Evolutionary conservation across 768 basidiomycete genomes (phyloP), one percentile per base, ranked within the genome.

Genomic region (Vararia minispora): DNA sequence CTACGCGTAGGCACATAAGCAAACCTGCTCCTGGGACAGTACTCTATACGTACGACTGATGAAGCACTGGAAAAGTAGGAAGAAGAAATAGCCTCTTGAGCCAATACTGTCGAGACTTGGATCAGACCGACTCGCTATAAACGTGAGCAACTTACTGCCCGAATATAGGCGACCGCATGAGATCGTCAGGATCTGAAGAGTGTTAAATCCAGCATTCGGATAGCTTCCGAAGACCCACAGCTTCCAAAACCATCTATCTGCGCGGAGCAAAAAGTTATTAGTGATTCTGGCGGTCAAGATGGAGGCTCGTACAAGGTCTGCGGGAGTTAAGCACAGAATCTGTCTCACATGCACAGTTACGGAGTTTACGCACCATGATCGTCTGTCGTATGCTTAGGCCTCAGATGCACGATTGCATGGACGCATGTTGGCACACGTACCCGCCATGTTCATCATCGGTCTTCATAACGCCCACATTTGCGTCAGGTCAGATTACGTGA

Each of bases 41-140:
- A 39, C 10, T 9, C 37, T 16, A 28, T 45, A 36, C 71, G 37
- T 49, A 84, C 85, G 73, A 45, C 82, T 79, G 49, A 84, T 75
- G 57, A 92, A 92, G 48, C 85, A 87, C 49, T 99, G 94, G 66
- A 99, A 98, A 1, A 99, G 66, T 16, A 94, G 65, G 62, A 79
- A 99, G 66, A 79, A 92, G 57, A 92, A 92, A 60, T 91, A 95
- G 16, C 80, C 88, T 47, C 84, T 65, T 1, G 75, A 59, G 5
- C 92, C 94, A 39, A 97, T 84, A 6, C 82, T 87, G 42, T 40
- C 31, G 39, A 24, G 10, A 43, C 8, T 33, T 14, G 23, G 25
- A 23, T 35, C 12, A 27, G 13, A 27, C 3, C 17, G 24, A 27
- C 39, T 9, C 14, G 18, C 26, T 2, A 24, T n/a, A 18, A 42